These are phyloP conservation scores for Mucor racemosus DNA, from an alignment of 371 early-diverging fungal genomes.

Conservation along the genomic window DNA sequence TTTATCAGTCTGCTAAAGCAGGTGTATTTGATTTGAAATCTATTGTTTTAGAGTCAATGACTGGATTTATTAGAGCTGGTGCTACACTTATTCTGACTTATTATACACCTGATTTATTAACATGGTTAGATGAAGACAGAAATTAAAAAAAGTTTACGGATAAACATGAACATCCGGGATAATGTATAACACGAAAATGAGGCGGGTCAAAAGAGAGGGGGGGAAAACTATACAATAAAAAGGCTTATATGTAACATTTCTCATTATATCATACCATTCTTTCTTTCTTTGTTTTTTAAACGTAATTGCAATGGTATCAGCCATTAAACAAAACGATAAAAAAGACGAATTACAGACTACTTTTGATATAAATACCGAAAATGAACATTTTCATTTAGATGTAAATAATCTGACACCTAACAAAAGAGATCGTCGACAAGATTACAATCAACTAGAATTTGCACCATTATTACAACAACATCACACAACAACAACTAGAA, in stretches of 20 bases:
- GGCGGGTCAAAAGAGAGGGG: neutral
- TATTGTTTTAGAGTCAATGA: conserved; percentile 87
- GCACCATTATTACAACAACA: conserved; percentile 3
- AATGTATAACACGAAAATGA: conserved; percentile 7
- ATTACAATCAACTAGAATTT: neutral
- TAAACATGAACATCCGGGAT: conserved; percentile 18
- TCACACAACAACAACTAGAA: neutral
- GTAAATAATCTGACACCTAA: neutral
- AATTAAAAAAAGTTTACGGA: conserved; percentile 13
- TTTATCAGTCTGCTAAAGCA: conserved; percentile 87
- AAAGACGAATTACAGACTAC: neutral
- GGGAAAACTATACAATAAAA: neutral
- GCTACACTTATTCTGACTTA: conserved; percentile 93
- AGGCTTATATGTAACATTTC: neutral
- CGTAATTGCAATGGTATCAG: neutral
- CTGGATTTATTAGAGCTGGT: conserved; percentile 87
- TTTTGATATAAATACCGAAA: neutral
- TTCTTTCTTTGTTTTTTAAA: conserved; percentile 5
- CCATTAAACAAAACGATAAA: neutral
- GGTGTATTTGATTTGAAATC: conserved; percentile 86
- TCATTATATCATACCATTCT: neutral
- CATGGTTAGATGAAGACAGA: conserved; percentile 76
- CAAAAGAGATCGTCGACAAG: neutral
- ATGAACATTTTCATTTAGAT: neutral
- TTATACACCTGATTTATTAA: conserved; percentile 90